Conservation (phyloP, 2,329 filamentous ascomycete species). For the Ampelomyces quisqualis region DNA sequence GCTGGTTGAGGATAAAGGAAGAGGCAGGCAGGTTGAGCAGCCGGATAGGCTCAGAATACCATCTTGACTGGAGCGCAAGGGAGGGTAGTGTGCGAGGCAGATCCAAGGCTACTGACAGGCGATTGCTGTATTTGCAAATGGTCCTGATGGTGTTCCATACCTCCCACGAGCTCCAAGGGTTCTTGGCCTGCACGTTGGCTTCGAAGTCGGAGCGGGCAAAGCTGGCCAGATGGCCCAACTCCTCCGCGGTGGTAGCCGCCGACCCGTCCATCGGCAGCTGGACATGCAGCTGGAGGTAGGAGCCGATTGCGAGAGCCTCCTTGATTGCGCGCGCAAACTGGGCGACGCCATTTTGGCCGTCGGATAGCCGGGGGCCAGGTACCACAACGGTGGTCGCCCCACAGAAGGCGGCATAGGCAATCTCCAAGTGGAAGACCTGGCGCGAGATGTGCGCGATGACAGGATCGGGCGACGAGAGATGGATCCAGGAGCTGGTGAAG, state of each 20-base stretch:
- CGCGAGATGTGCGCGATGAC: constrained; percentile 82
- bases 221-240: constrained; percentile 55
- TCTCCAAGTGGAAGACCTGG: constrained; percentile 85
- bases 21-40: constrained; percentile 55
- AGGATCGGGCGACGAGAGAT: constrained; percentile 79
- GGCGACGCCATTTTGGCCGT: constrained; percentile 58
- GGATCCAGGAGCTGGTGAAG: constrained; percentile 88
- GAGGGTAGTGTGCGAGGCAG: constrained; percentile 61
- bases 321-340: constrained; percentile 84
- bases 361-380: constrained; percentile 70
- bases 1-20: constrained; percentile 59
- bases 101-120: constrained; percentile 69
- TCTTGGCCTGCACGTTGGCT: constrained; percentile 39
- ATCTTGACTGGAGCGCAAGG: constrained; percentile 57
- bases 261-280: constrained; percentile 82
- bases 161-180: constrained; percentile 80
- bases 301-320: constrained; percentile 73
- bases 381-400: constrained; percentile 82
- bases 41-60: constrained; percentile 64
- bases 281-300: constrained; percentile 76
- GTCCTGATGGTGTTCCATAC: constrained; percentile 87
- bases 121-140: constrained; percentile 78
- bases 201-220: constrained; percentile 45
- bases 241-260: constrained; percentile 58
- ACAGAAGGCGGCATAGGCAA: constrained; percentile 94